Percentiles rank a stretch among this genome's conserved stretches.
Conservation (phyloP, 2,329 filamentous ascomycete genomes). For the Cercospora sp. region DNA sequence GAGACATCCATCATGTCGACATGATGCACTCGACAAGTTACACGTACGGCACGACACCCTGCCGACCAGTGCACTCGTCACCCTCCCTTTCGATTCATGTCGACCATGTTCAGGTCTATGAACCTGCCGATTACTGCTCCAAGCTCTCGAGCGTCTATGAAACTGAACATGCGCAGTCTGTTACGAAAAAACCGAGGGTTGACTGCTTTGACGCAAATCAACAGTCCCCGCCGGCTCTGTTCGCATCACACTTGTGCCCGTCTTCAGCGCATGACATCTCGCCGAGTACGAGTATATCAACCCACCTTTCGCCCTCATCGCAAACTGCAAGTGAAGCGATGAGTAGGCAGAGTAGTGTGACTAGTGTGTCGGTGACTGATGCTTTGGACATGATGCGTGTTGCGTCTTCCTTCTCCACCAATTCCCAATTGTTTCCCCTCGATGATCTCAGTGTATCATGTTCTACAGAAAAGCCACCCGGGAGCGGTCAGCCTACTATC, state of each 20-base stretch:
- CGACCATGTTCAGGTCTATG: constrained; percentile 30
- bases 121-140: constrained; percentile 35
- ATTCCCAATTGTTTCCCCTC: constrained; percentile 32
- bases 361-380: constrained; percentile 44
- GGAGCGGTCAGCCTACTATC: constrained; percentile 31
- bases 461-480: constrained; percentile 29
- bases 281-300: constrained; percentile 35
- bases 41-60: constrained; percentile 29
- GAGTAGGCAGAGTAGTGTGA: constrained; percentile 50
- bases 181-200: constrained; percentile 31
- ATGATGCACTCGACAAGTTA: constrained; percentile 29
- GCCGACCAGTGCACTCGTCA: constrained; percentile 15
- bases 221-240: constrained; percentile 22
- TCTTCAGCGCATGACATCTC: constrained; percentile 29
- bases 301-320: constrained; percentile 33
- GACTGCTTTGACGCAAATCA: constrained; percentile 24
- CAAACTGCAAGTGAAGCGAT: constrained; percentile 38
- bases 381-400: constrained; percentile 48
- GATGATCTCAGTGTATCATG: constrained; percentile 31
- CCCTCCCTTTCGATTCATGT: constrained; percentile 35
- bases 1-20: constrained; percentile 28
- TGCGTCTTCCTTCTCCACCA: constrained; percentile 43
- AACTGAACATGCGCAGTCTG: constrained; percentile 24
- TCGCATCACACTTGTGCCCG: constrained; percentile 26
- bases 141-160: constrained; percentile 31